phyloP scores from a whole-genome alignment of 768 basidiomycete genomes.

The Tulasnella sp. region DNA sequence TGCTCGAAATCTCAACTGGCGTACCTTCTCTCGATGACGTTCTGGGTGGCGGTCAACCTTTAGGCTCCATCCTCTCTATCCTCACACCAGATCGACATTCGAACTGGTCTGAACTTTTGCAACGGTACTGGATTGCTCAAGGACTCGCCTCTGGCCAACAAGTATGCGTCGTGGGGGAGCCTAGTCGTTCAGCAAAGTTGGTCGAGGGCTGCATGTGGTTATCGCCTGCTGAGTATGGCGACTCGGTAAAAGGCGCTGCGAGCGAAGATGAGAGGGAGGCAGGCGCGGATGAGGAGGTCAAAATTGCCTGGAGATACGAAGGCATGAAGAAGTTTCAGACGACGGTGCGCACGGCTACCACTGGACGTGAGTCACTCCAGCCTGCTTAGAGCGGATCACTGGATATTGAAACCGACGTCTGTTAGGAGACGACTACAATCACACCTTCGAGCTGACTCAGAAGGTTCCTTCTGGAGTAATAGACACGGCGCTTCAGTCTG shows the following conservation, averaged over 20 bases:
- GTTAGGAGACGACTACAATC: slow-evolving; percentile 57
- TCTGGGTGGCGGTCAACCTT: slow-evolving; percentile 84
- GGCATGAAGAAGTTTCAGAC: slow-evolving; percentile 90
- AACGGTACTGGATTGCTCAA: slow-evolving; percentile 83
- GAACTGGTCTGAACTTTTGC: slow-evolving; percentile 42
- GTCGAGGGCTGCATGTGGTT: slow-evolving; percentile 80
- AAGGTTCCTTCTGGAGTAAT: slow-evolving; percentile 54
- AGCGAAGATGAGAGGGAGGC: slow-evolving; percentile 39
- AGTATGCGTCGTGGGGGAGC: slow-evolving; percentile 61
- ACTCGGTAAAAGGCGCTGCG: slow-evolving; percentile 41
- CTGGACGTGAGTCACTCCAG: slow-evolving; percentile 33
- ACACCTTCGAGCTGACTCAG: slow-evolving; percentile 66
- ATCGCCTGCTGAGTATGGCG: slow-evolving; percentile 40
- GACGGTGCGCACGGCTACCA: slow-evolving; percentile 50
- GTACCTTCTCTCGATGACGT: slow-evolving; percentile 93
- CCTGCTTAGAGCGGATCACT: slow-evolving; percentile 40
- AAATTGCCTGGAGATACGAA: slow-evolving; percentile 98
- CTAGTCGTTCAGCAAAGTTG: slow-evolving; percentile 49
- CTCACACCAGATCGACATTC: slow-evolving; percentile 43
- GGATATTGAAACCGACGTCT: background rate
- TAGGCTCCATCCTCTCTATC: slow-evolving; percentile 39
- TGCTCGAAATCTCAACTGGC: slow-evolving; percentile 62
- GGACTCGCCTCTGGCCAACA: slow-evolving; percentile 71
- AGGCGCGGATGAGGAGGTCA: slow-evolving; percentile 57
- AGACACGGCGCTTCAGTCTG: slow-evolving; percentile 44